Evolutionary conservation across 352 stramenopile species (phyloP).

Genomic region (Phytophthora europaea): DNA sequence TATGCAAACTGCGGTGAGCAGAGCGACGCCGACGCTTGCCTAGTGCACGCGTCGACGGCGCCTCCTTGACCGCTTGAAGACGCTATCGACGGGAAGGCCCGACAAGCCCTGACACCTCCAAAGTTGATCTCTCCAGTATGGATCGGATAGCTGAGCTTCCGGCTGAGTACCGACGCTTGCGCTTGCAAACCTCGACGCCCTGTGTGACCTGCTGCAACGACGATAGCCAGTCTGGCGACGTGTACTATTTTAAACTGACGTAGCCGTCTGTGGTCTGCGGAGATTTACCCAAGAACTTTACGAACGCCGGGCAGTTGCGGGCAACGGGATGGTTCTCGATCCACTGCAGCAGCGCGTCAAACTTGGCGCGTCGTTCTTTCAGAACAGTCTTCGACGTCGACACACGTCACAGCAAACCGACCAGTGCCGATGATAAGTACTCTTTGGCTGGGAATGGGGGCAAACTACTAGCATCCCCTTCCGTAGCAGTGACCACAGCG

Average conservation of each 20-base stretch:
- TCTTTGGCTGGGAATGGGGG: slow-evolving; percentile 72
- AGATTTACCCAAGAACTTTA: slow-evolving; percentile 66
- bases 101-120: slow-evolving; percentile 4
- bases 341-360: slow-evolving; percentile 67
- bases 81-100: slow-evolving; percentile 18
- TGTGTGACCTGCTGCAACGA: slow-evolving; percentile 65
- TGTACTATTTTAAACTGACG: slow-evolving; percentile 82
- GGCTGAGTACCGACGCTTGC: slow-evolving; percentile 52
- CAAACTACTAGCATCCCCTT: slow-evolving; percentile 21
- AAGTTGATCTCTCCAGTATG: slow-evolving; percentile 29
- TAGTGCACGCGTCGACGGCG: slow-evolving; percentile 12
- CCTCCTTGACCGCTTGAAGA: slow-evolving; percentile 22
- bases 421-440: slow-evolving; percentile 52
- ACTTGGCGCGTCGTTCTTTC: slow-evolving; percentile 61
- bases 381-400: slow-evolving; percentile 57
- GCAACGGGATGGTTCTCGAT: slow-evolving; percentile 63
- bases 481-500: slow-evolving; percentile 25
- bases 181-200: slow-evolving; percentile 34
- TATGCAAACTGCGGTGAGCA: slow-evolving; percentile 2
- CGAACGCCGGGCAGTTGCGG: slow-evolving; percentile 45
- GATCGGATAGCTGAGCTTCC: slow-evolving; percentile 37
- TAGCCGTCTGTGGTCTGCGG: slow-evolving; percentile 71
- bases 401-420: slow-evolving; percentile 61
- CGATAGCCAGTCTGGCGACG: slow-evolving; percentile 70
- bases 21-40: slow-evolving; percentile 35